Evolutionary conservation across 176 grass and related monocot genomes (phyloP).

Genomic region (Carex pumila): DNA sequence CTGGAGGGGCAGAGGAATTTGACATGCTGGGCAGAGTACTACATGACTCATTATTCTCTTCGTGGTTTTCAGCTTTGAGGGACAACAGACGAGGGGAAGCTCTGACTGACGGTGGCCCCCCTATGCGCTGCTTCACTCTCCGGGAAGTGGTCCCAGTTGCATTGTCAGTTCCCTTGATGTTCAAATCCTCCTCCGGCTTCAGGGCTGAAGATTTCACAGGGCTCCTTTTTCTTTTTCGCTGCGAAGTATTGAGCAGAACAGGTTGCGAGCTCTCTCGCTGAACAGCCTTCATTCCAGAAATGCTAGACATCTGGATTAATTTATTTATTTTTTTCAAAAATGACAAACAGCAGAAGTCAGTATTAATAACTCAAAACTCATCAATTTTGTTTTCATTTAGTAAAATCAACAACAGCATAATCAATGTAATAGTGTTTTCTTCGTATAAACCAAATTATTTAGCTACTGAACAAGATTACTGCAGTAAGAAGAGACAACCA

Average conservation of each 20-base stretch:
- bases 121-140: neutral
- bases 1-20: neutral
- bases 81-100: constrained; percentile 8
- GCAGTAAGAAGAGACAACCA: neutral
- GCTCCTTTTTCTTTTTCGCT: constrained; percentile 12
- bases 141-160: neutral
- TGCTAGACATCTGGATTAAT: constrained; percentile 4
- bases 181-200: neutral
- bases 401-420: neutral
- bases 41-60: neutral
- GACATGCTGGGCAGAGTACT: neutral
- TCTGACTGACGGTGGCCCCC: neutral
- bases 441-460: neutral
- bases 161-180: neutral
- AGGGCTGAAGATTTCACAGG: neutral
- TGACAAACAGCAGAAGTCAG: neutral
- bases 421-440: neutral
- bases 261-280: neutral
- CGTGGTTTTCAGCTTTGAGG: neutral
- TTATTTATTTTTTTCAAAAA: neutral
- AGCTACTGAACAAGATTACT: neutral
- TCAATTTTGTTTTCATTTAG: neutral
- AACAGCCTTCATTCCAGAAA: constrained; percentile 12
- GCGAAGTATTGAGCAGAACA: neutral
- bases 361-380: neutral